Percentiles rank a stretch among this genome's conserved stretches.
Conservation (phyloP, 2,329 filamentous ascomycete species). For the Coniochaeta sp. region DNA sequence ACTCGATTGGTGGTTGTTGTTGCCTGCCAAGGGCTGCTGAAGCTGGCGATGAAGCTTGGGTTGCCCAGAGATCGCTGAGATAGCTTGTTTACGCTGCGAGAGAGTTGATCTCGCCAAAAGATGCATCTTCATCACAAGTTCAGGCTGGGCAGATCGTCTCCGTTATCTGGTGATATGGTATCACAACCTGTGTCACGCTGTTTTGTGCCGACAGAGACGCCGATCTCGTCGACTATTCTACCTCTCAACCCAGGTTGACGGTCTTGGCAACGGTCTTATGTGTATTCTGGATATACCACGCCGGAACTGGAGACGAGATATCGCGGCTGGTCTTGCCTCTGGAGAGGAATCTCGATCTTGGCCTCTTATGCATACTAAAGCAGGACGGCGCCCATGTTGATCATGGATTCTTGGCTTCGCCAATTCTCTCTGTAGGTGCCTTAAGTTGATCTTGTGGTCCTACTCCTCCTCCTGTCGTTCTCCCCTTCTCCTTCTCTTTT, state of each 20-base stretch:
- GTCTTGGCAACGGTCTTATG: not conserved
- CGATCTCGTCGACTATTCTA: not conserved
- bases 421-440: constrained; percentile 9
- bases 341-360: constrained; percentile 11
- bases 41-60: not conserved
- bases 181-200: not conserved
- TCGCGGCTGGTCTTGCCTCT: constrained; percentile 10
- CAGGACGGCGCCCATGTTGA: constrained; percentile 14
- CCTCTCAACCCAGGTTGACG: not conserved
- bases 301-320: not conserved
- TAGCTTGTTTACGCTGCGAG: not conserved
- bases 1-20: not conserved
- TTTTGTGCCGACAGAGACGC: not conserved
- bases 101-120: not conserved
- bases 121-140: not conserved
- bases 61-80: not conserved
- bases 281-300: not conserved
- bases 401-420: constrained; percentile 12
- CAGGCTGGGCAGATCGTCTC: not conserved
- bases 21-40: not conserved
- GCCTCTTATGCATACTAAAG: constrained; percentile 24
- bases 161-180: not conserved
- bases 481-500: constrained; percentile 10
- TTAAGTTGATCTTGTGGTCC: constrained; percentile 14
- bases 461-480: constrained; percentile 16